Conservation (phyloP, 2,329 filamentous ascomycete species). For the Helminthosporium solani region DNA sequence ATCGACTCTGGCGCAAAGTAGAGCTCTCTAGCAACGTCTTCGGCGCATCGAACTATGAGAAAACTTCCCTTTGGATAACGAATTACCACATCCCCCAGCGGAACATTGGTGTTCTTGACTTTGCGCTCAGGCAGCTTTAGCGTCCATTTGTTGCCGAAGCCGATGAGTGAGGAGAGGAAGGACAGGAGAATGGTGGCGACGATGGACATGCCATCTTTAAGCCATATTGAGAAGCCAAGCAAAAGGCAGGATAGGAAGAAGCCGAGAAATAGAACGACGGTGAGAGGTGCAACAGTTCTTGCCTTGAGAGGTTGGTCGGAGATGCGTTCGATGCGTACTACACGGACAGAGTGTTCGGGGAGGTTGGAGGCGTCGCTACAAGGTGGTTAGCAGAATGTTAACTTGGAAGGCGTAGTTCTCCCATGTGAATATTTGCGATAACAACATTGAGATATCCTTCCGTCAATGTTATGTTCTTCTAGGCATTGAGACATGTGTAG, state of each 20-base stretch:
- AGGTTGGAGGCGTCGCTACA: constrained; percentile 40
- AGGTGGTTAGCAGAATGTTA: no score
- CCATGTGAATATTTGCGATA: no score
- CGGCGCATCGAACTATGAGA: constrained; percentile 52
- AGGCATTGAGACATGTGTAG: no score
- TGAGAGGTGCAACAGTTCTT: constrained; percentile 49
- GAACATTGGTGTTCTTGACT: constrained; percentile 31
- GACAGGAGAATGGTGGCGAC: constrained; percentile 51
- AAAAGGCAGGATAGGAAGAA: constrained; percentile 46
- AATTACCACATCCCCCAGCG: constrained; percentile 51
- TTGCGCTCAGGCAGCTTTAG: constrained; percentile 46
- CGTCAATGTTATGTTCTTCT: no score
- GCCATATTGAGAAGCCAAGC: constrained; percentile 47
- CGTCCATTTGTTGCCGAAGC: constrained; percentile 52
- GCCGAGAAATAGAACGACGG: constrained; percentile 48
- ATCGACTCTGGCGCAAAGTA: constrained; percentile 55
- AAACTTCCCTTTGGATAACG: constrained; percentile 54
- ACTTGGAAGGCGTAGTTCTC: no score
- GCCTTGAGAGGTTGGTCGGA: constrained; percentile 42
- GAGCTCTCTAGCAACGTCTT: constrained; percentile 52
- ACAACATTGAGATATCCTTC: no score
- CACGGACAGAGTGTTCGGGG: constrained; percentile 43
- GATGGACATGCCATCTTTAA: constrained; percentile 53
- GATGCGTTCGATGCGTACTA: constrained; percentile 42
- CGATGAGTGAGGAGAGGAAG: constrained; percentile 51